Evolutionary conservation across 2,329 filamentous ascomycete species (phyloP), one percentile per base, ranked within the genome.

Genomic region (Dryadomyces sulphureus): DNA sequence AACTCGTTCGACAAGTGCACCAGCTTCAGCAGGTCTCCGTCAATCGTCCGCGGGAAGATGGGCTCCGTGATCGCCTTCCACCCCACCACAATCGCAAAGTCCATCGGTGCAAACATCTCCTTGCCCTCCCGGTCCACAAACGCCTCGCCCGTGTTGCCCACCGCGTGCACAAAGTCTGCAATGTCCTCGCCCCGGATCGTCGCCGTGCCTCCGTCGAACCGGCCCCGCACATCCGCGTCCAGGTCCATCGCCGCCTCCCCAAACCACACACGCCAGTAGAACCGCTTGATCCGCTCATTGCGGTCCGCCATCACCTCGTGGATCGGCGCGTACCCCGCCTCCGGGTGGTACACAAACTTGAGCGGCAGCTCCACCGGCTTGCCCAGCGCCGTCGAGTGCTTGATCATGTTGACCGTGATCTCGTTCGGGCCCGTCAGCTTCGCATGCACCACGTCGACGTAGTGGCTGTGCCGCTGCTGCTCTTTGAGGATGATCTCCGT

Each of bases 41-140:
- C 92, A 56, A 98, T 96, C 50, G 80, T 86, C 55, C 88, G 81
- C 53, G 92, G 92, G 75, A 98, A 98, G 64, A 98, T 98, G 14
- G 92, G 92, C 74, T 96, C 96, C 11, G 89, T 98, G 59, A 98
- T 98, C 38, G 92, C 92, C 69, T 98, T 96, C 89, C 89, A 95
- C 51, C 89, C 89, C 43, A 93, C 84, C n/a, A 95, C 89, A 54
- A 95, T 94, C 54, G 89, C 89, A 58, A 94, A 98, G 65, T 98
- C 92, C 92, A 98, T 98, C 27, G 93, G 92, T 7, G 92, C 92
- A 56, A 83, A 90, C 53, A 95, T 85, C 51, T 85, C 81, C 70
- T 96, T 96, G 54, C 88, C 90, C 39, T 89, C 90, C 41, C 90
- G 79, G 58, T 96, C 90, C 45, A 98, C 90, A 55, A 98, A 98